Evolutionary conservation across 345 rosid species (phyloP).

Genomic region (Triadica sebifera): DNA sequence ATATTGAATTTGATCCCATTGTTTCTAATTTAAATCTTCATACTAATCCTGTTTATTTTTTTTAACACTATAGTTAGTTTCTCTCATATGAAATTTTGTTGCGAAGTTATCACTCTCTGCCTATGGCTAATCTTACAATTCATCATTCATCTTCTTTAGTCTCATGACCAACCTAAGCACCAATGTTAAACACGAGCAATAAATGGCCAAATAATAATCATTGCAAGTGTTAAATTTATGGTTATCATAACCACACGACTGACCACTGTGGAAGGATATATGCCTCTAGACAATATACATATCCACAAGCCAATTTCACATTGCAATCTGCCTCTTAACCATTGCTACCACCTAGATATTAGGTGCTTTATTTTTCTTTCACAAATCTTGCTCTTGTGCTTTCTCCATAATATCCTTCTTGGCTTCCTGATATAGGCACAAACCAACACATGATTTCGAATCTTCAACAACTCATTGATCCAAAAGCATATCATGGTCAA

Average conservation of each 20-base stretch:
- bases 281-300: not conserved
- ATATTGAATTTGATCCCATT: not conserved
- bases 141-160: no score
- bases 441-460: not conserved
- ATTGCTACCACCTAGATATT: no score
- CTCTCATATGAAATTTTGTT: no score
- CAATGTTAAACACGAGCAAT: not conserved
- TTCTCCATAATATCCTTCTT: not conserved
- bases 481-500: not conserved
- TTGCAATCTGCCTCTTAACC: not conserved
- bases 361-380: no score
- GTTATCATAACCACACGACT: not conserved
- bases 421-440: not conserved
- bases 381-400: not conserved
- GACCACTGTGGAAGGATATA: not conserved
- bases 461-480: no score
- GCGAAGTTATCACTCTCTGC: no score
- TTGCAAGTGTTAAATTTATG: no score
- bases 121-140: no score
- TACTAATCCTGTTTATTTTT: no score
- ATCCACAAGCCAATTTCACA: not conserved
- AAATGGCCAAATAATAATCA: not conserved
- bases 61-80: no score
- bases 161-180: not conserved
- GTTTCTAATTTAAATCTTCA: no score